These are phyloP conservation scores for Venturia pyrina DNA, from an alignment of 2,329 filamentous ascomycete genomes.

Conservation along the genomic window DNA sequence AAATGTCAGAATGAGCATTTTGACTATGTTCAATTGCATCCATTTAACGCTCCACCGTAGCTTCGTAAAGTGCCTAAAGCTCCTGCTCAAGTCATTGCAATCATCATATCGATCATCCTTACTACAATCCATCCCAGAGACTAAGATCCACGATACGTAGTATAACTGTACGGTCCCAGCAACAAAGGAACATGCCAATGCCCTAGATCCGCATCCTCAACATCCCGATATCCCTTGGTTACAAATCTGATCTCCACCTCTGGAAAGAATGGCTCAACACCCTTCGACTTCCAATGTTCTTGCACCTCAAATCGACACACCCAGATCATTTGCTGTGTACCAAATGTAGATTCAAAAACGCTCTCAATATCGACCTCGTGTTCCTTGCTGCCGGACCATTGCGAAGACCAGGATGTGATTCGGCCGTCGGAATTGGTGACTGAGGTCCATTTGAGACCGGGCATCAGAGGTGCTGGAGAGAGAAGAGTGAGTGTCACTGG, in stretches of 20 bases:
- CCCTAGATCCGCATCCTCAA: slow-evolving; percentile 36
- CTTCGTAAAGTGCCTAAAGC: not conserved
- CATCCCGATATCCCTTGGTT: slow-evolving; percentile 25
- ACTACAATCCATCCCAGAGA: not conserved
- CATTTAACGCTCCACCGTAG: not conserved
- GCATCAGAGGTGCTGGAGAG: slow-evolving; percentile 17
- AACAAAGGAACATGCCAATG: slow-evolving; percentile 73
- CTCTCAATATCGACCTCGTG: slow-evolving; percentile 49
- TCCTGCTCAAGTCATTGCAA: not conserved
- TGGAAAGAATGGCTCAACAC: slow-evolving; percentile 44
- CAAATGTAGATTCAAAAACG: slow-evolving; percentile 32
- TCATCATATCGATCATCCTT: not conserved
- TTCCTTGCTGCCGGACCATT: slow-evolving; percentile 44
- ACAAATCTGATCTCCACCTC: slow-evolving; percentile 46
- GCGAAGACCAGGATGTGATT: slow-evolving; percentile 56
- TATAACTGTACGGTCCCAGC: slow-evolving; percentile 70
- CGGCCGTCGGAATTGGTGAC: slow-evolving; percentile 67
- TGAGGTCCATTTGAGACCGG: slow-evolving; percentile 20
- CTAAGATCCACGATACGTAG: slow-evolving; percentile 58
- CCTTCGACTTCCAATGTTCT: slow-evolving; percentile 55
- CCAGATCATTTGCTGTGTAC: slow-evolving; percentile 44
- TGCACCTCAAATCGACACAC: slow-evolving; percentile 64
- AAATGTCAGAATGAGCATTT: not conserved
- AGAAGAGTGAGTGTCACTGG: slow-evolving; percentile 52
- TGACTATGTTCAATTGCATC: no score